A percentile compares a stretch with the other conserved stretches of the same genome.
phyloP scores from a whole-genome alignment of 441 rosid genomes.

The Adansonia rubrostipa region DNA sequence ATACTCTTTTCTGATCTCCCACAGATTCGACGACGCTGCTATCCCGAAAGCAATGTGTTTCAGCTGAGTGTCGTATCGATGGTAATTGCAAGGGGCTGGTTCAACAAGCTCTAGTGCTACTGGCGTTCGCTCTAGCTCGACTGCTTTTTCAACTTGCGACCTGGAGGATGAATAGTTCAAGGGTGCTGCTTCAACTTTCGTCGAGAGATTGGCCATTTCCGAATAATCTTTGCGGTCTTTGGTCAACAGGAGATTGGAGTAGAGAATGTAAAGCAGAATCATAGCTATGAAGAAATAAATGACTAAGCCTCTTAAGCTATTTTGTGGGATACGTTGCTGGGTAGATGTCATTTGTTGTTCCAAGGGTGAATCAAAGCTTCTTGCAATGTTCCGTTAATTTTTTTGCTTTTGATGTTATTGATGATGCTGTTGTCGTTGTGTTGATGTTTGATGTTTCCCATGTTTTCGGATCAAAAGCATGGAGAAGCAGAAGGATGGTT shows the following conservation, averaged over 20 bases:
- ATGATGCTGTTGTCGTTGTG: too few relatives aligned
- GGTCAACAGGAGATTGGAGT: conserved; percentile 38
- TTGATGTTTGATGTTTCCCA: conserved; percentile 9
- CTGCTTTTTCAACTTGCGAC: conserved; percentile 11
- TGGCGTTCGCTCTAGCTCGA: conserved; percentile 13
- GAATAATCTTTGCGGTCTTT: conserved; percentile 36
- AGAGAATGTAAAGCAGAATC: too few relatives aligned
- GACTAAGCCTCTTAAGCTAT: too few relatives aligned
- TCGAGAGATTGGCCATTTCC: conserved; percentile 21
- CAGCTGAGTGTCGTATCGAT: conserved; percentile 49
- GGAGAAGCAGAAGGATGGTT: conserved; percentile 14
- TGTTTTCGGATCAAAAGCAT: conserved; percentile 26
- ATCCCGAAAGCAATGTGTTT: conserved; percentile 79
- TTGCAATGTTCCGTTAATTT: not conserved
- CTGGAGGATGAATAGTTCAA: conserved; percentile 40
- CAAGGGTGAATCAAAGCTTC: not conserved
- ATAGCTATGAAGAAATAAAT: too few relatives aligned
- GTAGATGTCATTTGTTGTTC: conserved; percentile 28
- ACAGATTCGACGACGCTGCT: conserved; percentile 63
- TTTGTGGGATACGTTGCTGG: not conserved
- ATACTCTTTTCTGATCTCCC: conserved; percentile 82
- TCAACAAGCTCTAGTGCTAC: not conserved
- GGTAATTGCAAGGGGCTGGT: conserved; percentile 27
- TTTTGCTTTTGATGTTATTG: not conserved
- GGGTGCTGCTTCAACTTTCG: conserved; percentile 27